Conservation (phyloP, 768 basidiomycete genomes). For the Russula emetica region DNA sequence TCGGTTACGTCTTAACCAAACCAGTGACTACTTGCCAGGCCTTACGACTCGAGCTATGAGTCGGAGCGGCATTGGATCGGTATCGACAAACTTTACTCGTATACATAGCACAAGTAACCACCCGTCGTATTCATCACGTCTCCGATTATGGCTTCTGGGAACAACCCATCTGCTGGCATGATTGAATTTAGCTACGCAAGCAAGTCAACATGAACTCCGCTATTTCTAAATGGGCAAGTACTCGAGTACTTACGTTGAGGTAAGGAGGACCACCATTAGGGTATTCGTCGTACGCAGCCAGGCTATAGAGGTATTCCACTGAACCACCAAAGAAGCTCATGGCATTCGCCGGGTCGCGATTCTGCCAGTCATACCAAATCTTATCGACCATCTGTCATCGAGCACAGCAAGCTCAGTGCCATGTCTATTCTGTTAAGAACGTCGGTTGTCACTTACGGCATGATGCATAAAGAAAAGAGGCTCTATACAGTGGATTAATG, state of each 20-base stretch:
- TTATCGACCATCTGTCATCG: constrained; percentile 38
- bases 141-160: constrained; percentile 29
- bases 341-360: constrained; percentile 29
- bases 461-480: constrained; percentile 39
- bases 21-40: too few relatives aligned
- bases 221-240: neutral
- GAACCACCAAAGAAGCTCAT: constrained; percentile 35
- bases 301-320: constrained; percentile 31
- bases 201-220: neutral
- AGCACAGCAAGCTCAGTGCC: neutral
- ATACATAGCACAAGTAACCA: constrained; percentile 38
- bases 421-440: too few relatives aligned
- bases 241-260: constrained; percentile 27
- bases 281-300: constrained; percentile 29
- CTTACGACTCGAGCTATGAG: too few relatives aligned
- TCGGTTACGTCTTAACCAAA: too few relatives aligned
- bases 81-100: constrained; percentile 29
- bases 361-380: constrained; percentile 39
- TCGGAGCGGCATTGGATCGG: neutral
- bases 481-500: constrained; percentile 27
- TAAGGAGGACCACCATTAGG: constrained; percentile 32
- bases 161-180: constrained; percentile 34
- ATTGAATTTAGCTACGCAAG: constrained; percentile 30
- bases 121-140: constrained; percentile 35
- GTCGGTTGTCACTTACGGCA: constrained; percentile 30